phyloP scores from a whole-genome alignment of 2,329 filamentous ascomycete species.

The Exophiala viscosa region DNA sequence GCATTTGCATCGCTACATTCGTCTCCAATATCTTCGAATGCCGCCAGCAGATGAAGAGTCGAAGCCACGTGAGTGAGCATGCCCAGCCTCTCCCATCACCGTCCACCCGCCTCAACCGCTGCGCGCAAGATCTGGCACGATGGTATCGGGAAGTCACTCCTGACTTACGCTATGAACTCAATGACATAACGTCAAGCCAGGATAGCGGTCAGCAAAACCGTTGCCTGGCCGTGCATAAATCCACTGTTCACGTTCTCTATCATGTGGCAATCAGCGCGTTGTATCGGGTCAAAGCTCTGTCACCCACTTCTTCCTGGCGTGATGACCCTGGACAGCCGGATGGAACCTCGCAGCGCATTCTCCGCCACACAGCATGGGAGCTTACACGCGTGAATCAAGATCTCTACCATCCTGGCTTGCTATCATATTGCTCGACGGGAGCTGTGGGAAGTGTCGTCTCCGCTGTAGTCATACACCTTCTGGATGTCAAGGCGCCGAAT shows the following conservation, averaged over 20 bases:
- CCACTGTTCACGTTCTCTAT: conserved; percentile 1
- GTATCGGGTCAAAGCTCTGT: conserved; percentile 5
- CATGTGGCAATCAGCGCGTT: conserved; percentile 5
- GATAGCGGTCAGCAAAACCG: background rate
- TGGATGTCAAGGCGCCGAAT: conserved; percentile 6
- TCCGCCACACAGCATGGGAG: conserved; percentile 5
- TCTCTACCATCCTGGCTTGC: background rate
- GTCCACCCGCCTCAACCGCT: background rate
- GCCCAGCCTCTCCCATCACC: background rate
- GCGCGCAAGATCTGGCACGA: conserved; percentile 1
- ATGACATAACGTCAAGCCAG: background rate
- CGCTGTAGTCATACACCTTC: conserved; percentile 1
- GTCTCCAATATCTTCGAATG: conserved; percentile 5
- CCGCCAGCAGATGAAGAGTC: background rate
- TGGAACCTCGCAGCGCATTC: background rate
- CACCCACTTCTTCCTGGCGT: conserved; percentile 3
- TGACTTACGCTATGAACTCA: background rate
- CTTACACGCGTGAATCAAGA: conserved; percentile 2
- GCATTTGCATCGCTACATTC: conserved; percentile 1
- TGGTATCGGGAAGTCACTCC: conserved; percentile 2
- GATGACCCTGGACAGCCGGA: background rate
- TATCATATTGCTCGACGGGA: background rate
- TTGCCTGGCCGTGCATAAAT: conserved; percentile 2
- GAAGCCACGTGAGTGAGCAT: background rate
- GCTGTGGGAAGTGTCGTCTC: conserved; percentile 3